Conservation (phyloP, 352 stramenopile genomes). For the Globisporangium polare region DNA sequence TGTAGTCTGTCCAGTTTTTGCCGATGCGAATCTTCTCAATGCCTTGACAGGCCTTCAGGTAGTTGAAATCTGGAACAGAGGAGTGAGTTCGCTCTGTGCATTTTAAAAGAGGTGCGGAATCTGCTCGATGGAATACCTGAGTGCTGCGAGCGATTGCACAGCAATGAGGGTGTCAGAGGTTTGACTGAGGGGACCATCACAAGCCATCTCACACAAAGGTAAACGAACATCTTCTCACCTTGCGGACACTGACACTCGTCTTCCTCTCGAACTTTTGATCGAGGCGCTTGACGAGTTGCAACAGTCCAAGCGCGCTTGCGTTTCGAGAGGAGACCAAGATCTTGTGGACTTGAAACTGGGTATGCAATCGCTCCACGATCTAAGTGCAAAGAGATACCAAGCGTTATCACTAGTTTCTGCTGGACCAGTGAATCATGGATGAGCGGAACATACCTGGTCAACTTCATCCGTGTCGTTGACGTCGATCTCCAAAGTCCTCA, state of each 20-base stretch:
- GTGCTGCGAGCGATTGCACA: constrained; percentile 1
- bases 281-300: constrained; percentile 63
- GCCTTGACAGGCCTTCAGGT: constrained; percentile 59
- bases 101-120: neutral
- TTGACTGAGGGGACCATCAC: neutral
- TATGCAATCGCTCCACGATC: constrained; percentile 59
- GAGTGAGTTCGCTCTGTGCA: neutral
- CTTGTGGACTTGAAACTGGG: constrained; percentile 68
- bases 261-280: constrained; percentile 43
- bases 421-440: neutral
- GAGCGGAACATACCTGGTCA: constrained; percentile 30
- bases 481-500: constrained; percentile 59
- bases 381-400: constrained; percentile 11
- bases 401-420: neutral
- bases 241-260: constrained; percentile 56
- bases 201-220: neutral
- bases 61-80: constrained; percentile 64
- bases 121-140: neutral
- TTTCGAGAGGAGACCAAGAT: constrained; percentile 69
- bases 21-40: constrained; percentile 70
- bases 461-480: constrained; percentile 38
- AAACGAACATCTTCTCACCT: constrained; percentile 28
- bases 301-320: constrained; percentile 50
- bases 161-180: neutral
- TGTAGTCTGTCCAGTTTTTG: constrained; percentile 24